phyloP scores from a whole-genome alignment of 306 rosid species.

The Glycine tomentella region DNA sequence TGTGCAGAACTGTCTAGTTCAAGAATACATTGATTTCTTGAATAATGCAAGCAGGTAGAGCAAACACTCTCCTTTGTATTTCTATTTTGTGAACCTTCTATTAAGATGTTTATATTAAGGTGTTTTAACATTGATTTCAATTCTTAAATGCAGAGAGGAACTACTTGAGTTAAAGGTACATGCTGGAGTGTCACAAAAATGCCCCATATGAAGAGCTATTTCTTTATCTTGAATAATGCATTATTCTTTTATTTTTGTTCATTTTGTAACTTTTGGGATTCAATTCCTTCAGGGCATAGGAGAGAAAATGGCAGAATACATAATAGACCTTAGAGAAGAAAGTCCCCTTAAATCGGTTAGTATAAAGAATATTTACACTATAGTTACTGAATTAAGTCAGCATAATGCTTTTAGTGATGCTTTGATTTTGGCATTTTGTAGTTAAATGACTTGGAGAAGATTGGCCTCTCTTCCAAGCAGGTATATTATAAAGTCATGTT shows the following conservation, averaged over 20 bases:
- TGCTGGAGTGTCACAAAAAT: conserved; percentile 6
- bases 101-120: conserved; percentile 21
- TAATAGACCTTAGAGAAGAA: conserved; percentile 78
- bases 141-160: conserved; percentile 71
- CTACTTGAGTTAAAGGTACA: conserved; percentile 78
- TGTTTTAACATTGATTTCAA: conserved; percentile 23
- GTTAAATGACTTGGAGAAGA: conserved; percentile 88
- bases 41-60: conserved; percentile 87
- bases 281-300: conserved; percentile 77
- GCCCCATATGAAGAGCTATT: conserved; percentile 13
- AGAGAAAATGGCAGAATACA: conserved; percentile 83
- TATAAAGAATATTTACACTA: conserved; percentile 22
- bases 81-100: conserved; percentile 22
- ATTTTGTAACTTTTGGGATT: background rate
- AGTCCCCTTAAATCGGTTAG: conserved; percentile 87
- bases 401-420: conserved; percentile 30
- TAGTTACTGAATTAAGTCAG: background rate
- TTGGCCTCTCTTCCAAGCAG: conserved; percentile 94
- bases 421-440: conserved; percentile 51
- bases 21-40: conserved; percentile 79
- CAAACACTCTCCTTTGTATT: background rate
- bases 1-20: conserved; percentile 68
- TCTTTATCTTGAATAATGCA: background rate
- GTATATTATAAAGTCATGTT: conserved; percentile 45
- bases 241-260: background rate